Evolutionary conservation across 2,329 filamentous ascomycete species (phyloP), one percentile per base, ranked within the genome.

Genomic region (Ophiostoma ips): DNA sequence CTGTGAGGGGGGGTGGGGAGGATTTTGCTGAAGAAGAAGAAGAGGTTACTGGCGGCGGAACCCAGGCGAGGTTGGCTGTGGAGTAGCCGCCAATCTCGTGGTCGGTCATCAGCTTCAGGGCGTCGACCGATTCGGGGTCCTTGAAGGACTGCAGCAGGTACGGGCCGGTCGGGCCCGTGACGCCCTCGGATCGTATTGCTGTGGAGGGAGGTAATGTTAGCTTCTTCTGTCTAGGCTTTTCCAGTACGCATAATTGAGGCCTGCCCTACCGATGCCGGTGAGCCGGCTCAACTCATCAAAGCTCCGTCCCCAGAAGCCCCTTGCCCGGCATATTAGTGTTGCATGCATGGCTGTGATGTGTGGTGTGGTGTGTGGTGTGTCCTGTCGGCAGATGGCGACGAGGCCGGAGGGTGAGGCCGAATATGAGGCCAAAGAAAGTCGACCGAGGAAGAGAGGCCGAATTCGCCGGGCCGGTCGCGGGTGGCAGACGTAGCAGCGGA

Each of bases 1-100:
- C 57, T 31, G 43, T 45, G 10, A 45, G 18, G 43, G 31, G 33
- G 6, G 24, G 15, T 41, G 45, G 16, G 49, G 31, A 3, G 44
- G 13, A 5, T 36, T 30, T 4, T 19, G 43, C 6, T 7, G 54
- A 9, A 13, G 48, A 35, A 3, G 61, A 50, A 8, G 55, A 8
- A 11, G 49, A 31, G 13, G 60, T n/a, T n/a, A 49, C 28, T 36
- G n/a, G 30, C 15, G 59, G 47, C 4, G 63, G 68, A 37, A 80
- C 68, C 62, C 79, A 81, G 58, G 89, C 83, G 53, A 96, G 71
- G 41, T 77, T 68, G 38, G 80, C 83, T 16, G 76, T 77, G 33
- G 89, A 95, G 68, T 79, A 89, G 52, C 90, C 92, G 55, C 90
- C 90, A 21, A 94, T 87, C 60, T 90, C 83, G 51, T 73, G 72